Evolutionary conservation across 1,139 yeast genomes (phyloP).

Genomic region (Blastobotrys aristatus): DNA sequence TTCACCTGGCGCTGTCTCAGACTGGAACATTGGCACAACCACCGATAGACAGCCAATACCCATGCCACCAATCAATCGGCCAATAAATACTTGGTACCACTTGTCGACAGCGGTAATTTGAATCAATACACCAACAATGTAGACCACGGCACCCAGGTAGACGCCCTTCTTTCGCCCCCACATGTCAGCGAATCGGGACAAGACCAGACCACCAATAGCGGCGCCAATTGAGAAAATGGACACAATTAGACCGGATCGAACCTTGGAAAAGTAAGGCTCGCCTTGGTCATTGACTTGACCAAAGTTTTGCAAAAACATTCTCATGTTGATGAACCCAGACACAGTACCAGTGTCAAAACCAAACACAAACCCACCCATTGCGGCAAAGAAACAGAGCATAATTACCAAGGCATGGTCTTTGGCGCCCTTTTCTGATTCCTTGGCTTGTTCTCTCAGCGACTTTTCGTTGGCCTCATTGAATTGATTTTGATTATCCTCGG

Average conservation of each 20-base stretch:
- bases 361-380: slow-evolving; percentile 38
- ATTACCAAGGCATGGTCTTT: slow-evolving; percentile 17
- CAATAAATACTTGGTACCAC: slow-evolving; percentile 41
- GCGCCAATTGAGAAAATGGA: slow-evolving; percentile 53
- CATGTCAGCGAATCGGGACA: slow-evolving; percentile 45
- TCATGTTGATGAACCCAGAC: slow-evolving; percentile 68
- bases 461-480: not conserved
- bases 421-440: slow-evolving; percentile 3
- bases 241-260: slow-evolving; percentile 47
- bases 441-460: slow-evolving; percentile 7
- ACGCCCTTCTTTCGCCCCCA: slow-evolving; percentile 51
- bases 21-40: slow-evolving; percentile 60
- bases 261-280: slow-evolving; percentile 34
- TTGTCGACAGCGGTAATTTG: slow-evolving; percentile 44
- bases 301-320: slow-evolving; percentile 53
- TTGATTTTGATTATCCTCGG: not conserved
- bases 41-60: slow-evolving; percentile 70
- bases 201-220: slow-evolving; percentile 46
- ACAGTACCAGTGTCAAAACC: slow-evolving; percentile 60
- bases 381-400: slow-evolving; percentile 22
- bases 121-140: slow-evolving; percentile 47
- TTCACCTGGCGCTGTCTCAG: slow-evolving; percentile 65
- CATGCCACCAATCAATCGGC: slow-evolving; percentile 49
- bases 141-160: slow-evolving; percentile 42
- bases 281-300: slow-evolving; percentile 33